Evolutionary conservation across 192 early-diverging fungal species (phyloP), one percentile per base, ranked within the genome.

Genomic region (Podila epigama): DNA sequence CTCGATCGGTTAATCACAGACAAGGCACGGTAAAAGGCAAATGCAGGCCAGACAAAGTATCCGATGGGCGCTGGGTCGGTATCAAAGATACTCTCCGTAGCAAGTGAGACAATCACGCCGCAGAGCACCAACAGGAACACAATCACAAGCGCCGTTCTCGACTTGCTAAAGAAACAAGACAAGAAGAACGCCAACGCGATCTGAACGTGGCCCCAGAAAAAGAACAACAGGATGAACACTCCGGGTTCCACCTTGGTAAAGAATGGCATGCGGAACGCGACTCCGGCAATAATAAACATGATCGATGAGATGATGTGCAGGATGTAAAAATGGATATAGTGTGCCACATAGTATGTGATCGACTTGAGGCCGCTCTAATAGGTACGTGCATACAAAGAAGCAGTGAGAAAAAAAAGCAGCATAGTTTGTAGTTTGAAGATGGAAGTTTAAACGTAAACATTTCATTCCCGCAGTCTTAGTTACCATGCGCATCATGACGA

Each of bases 401-500:
- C 9, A 62, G 39, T 5, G n/a, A n/a, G 31, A 27, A 13, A 31
- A 31, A 51, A 25, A 51, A 4, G 5, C 9, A 10, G n/a, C n/a
- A n/a, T n/a, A 27, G 58, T 16, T 41, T 27, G 16, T 15, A 34
- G 16, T 6, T n/a, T 9, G 55, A 4, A 4, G 12, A 33, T 33
- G 5, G 3, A 33, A 57, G 27, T 13, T 33, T n/a, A 18, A 32
- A 33, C 29, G n/a, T 35, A 57, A 4, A 12, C 2, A 5, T 5
- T 35, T 4, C 9, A 25, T 31, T 4, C 1, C 6, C 27, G 44
- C 7, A 15, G 15, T 25, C 15, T 18, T 3, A 13, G 10, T 51
- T 68, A 77, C 73, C 88, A 92, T 91, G 60, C 73, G 68, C 90
- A 92, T 92, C 91, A 92, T 92, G 10, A 86, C 83, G 18, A 89